Percentiles rank a stretch among this genome's conserved stretches.
Evolutionary conservation across 495 filamentous ascomycete genomes (phyloP).

Genomic region (Schizothecium vesticola): DNA sequence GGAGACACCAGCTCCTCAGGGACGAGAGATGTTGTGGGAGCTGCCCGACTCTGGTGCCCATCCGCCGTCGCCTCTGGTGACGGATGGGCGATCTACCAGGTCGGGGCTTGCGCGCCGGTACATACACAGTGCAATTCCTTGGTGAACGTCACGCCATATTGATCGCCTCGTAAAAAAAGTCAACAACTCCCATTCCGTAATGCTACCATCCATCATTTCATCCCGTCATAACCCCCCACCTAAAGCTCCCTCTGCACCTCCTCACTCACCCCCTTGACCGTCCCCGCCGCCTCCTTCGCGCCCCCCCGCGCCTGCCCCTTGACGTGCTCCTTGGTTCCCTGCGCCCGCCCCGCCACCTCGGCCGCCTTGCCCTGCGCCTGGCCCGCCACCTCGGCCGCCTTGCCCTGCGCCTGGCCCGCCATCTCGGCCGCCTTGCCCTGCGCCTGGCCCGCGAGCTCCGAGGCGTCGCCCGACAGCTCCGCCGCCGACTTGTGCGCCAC

Average conservation of each 20-base stretch:
- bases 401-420: slow-evolving; percentile 31
- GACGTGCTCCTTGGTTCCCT: slow-evolving; percentile 21
- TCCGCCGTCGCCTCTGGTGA: slow-evolving; percentile 7
- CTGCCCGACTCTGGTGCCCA: slow-evolving; percentile 7
- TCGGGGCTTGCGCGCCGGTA: slow-evolving; percentile 24
- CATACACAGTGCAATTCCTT: slow-evolving; percentile 11
- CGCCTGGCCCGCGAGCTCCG: slow-evolving; percentile 25
- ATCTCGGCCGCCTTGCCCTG: slow-evolving; percentile 30
- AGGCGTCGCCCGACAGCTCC: slow-evolving; percentile 18
- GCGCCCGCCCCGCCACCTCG: slow-evolving; percentile 12
- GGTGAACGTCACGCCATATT: background rate
- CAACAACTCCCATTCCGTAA: background rate
- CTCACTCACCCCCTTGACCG: slow-evolving; percentile 11
- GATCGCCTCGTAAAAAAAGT: background rate
- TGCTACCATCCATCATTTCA: background rate
- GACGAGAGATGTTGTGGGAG: slow-evolving; percentile 5
- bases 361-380: slow-evolving; percentile 9
- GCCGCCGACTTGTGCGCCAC: slow-evolving; percentile 13
- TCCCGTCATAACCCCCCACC: background rate
- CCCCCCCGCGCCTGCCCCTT: slow-evolving; percentile 19
- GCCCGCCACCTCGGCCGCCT: slow-evolving; percentile 19
- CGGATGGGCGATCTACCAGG: background rate
- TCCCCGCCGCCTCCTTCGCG: slow-evolving; percentile 8
- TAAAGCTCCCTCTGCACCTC: background rate
- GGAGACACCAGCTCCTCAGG: background rate